Evolutionary conservation across 192 early-diverging fungal species (phyloP).

Genomic region (Coemansia sp.): DNA sequence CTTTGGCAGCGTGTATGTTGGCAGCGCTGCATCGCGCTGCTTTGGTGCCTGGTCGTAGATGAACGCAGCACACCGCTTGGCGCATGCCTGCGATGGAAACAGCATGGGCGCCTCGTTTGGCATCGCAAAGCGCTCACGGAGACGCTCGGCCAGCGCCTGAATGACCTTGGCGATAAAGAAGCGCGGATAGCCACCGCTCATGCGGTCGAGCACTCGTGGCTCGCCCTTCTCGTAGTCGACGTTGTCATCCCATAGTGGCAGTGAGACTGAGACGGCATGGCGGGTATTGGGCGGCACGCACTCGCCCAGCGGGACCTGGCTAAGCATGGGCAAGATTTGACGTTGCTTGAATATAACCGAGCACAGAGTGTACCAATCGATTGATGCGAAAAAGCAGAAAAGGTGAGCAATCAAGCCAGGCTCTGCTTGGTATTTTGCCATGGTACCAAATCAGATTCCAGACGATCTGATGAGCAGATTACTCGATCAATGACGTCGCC

Average conservation of each 20-base stretch:
- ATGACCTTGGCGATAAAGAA: conserved; percentile 72
- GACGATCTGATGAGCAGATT: conserved; percentile 13
- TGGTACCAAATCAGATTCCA: conserved; percentile 18
- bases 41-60: conserved; percentile 44
- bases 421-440: not conserved
- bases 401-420: not conserved
- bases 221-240: conserved; percentile 91
- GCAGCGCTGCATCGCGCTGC: conserved; percentile 4
- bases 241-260: conserved; percentile 88
- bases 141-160: conserved; percentile 41
- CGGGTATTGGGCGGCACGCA: conserved; percentile 70
- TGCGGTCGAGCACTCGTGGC: conserved; percentile 59
- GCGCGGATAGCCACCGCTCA: conserved; percentile 88
- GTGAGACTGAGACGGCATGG: conserved; percentile 84
- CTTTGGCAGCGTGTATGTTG: conserved; percentile 9
- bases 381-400: not conserved
- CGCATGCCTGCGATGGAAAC: conserved; percentile 66
- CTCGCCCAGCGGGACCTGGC: conserved; percentile 56
- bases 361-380: too few species aligned
- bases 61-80: conserved; percentile 52
- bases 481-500: conserved; percentile 33
- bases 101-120: conserved; percentile 65
- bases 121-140: conserved; percentile 61
- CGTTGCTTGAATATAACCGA: too few species aligned
- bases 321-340: conserved; percentile 1